Percentiles rank a stretch among this genome's conserved stretches.
Evolutionary conservation across 2,329 filamentous ascomycete genomes (phyloP).

Genomic region (Phialocephala subalpina): DNA sequence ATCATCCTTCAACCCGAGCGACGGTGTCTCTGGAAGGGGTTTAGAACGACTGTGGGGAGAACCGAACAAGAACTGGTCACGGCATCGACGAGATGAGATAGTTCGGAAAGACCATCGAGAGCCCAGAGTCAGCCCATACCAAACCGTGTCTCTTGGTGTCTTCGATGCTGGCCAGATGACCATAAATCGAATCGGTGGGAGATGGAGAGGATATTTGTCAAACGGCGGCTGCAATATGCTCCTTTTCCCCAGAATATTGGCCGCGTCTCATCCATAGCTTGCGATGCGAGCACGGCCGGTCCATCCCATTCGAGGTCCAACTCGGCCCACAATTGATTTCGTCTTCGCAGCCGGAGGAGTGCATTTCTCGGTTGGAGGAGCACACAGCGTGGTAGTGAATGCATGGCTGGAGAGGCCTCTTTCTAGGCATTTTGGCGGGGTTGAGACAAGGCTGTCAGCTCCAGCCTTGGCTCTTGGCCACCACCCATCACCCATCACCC

Average conservation of each 20-base stretch:
- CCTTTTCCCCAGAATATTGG: slow-evolving; percentile 8
- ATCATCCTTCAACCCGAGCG: slow-evolving; percentile 25
- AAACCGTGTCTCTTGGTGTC: not conserved
- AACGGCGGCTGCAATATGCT: not conserved
- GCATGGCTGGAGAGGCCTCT: not conserved
- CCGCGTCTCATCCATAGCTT: not conserved
- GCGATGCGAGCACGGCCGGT: not conserved
- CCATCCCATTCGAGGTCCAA: not conserved
- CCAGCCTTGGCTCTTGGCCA: not conserved
- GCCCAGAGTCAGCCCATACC: not conserved
- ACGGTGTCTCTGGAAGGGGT: not conserved
- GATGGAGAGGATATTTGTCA: not conserved
- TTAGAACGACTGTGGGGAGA: slow-evolving; percentile 3
- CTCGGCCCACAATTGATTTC: not conserved
- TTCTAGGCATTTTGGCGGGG: not conserved
- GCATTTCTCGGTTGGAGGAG: no score
- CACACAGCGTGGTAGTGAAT: not conserved
- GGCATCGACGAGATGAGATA: not conserved
- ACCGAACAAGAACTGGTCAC: not conserved
- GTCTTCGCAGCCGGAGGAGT: not conserved
- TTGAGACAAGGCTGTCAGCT: not conserved
- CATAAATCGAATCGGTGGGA: not conserved
- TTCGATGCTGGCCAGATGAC: not conserved
- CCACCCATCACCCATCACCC: no score
- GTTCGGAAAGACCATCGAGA: not conserved